phyloP scores from a whole-genome alignment of 108 stramenopile species.

The Skeletonema costatum region DNA sequence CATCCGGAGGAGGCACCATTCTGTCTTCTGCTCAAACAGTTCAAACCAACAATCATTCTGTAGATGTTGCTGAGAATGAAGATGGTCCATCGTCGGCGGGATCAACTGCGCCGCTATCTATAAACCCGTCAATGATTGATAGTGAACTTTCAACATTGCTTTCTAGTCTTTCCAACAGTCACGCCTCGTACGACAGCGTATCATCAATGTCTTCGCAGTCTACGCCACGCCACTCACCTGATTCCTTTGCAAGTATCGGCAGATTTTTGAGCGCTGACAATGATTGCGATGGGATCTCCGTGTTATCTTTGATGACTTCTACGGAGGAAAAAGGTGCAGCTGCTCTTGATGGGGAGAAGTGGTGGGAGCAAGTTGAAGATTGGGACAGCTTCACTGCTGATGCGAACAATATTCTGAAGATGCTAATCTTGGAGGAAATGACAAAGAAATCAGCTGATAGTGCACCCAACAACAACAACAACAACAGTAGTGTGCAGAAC shows the following conservation, averaged over 20 bases:
- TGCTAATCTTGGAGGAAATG: constrained; percentile 9
- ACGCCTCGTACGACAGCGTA: constrained; percentile 1
- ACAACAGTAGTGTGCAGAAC: neutral
- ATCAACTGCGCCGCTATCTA: neutral
- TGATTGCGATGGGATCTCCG: neutral
- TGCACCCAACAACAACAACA: neutral
- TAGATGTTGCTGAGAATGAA: neutral
- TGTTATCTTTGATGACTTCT: constrained; percentile 8
- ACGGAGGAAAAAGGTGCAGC: constrained; percentile 12
- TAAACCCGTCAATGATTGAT: constrained; percentile 24
- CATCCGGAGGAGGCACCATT: neutral
- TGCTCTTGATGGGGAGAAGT: neutral
- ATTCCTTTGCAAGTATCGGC: constrained; percentile 16
- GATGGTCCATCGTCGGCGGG: neutral
- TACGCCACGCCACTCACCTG: constrained; percentile 1
- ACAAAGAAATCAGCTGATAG: neutral
- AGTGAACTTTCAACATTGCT: constrained; percentile 5
- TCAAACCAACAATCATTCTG: neutral
- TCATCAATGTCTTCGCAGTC: constrained; percentile 4
- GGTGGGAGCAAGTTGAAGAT: constrained; percentile 29
- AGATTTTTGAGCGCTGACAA: constrained; percentile 2
- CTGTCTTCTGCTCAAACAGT: neutral
- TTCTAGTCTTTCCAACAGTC: neutral
- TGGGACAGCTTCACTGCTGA: constrained; percentile 18
- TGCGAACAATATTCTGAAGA: constrained; percentile 10